These are phyloP conservation scores for Puccinellia tenuiflora DNA, from an alignment of 176 grass and related monocot species.

Conservation along the genomic window DNA sequence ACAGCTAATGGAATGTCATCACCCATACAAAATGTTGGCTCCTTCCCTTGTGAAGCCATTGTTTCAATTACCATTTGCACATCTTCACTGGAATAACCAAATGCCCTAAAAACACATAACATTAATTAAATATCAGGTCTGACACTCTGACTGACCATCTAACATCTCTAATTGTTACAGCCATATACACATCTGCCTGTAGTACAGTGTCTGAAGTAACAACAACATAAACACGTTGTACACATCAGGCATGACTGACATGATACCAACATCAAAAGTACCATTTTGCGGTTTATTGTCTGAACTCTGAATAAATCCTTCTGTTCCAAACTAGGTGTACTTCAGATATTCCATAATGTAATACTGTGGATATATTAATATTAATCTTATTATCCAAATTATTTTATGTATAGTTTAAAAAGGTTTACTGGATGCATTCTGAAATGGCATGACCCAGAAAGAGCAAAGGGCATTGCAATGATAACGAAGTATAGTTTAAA, in stretches of 20 bases:
- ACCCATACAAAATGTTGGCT: constrained; percentile 99
- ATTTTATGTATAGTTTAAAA: background rate
- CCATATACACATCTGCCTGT: background rate
- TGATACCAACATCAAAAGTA: constrained; percentile 12
- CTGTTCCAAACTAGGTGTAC: background rate
- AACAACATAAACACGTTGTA: constrained; percentile 5
- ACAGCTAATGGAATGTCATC: constrained; percentile 98
- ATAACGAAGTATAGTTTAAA: background rate
- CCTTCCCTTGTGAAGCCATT: constrained; percentile 99
- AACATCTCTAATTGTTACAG: background rate
- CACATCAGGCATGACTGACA: background rate
- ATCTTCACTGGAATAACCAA: constrained; percentile 99
- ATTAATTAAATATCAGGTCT: constrained; percentile 31
- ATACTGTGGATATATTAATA: constrained; percentile 5
- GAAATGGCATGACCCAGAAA: background rate
- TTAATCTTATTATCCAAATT: background rate
- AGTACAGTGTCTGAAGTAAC: background rate
- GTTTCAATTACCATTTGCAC: constrained; percentile 99
- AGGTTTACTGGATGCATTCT: background rate
- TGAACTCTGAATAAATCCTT: background rate
- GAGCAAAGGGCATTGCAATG: background rate
- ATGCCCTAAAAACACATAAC: constrained; percentile 63
- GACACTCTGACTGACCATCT: constrained; percentile 11
- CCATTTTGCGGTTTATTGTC: background rate
- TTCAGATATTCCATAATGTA: constrained; percentile 13